Conservation (phyloP, 1,139 yeast species). For the Ogataea hybrid region DNA sequence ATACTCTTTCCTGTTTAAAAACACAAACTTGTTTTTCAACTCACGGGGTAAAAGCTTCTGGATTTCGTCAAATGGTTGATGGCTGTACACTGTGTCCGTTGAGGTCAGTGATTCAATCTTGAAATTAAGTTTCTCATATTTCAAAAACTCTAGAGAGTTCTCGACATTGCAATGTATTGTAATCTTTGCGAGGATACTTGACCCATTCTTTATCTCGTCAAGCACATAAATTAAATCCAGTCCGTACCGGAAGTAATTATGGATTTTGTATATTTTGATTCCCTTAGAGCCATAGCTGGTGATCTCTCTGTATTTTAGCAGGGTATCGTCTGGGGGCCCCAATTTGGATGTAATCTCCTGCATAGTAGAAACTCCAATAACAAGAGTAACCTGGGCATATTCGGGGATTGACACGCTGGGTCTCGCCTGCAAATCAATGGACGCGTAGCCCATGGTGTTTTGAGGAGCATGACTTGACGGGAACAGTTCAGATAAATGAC, state of each 20-base stretch:
- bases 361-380: conserved; percentile 46
- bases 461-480: too few relatives aligned
- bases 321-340: conserved; percentile 58
- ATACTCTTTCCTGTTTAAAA: conserved; percentile 50
- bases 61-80: conserved; percentile 7
- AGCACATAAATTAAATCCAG: conserved; percentile 52
- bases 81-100: conserved; percentile 2
- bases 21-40: conserved; percentile 37
- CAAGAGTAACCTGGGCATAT: neutral
- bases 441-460: too few relatives aligned
- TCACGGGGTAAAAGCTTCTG: conserved; percentile 12
- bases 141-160: conserved; percentile 47
- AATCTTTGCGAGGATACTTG: conserved; percentile 40
- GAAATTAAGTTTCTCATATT: conserved; percentile 39
- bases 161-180: conserved; percentile 51
- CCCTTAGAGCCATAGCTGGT: conserved; percentile 28
- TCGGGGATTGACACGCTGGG: neutral
- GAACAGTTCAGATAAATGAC: too few relatives aligned
- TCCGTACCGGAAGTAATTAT: conserved; percentile 54
- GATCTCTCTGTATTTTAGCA: conserved; percentile 43
- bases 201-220: conserved; percentile 27
- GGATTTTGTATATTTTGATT: conserved; percentile 38
- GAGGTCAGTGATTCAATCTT: neutral
- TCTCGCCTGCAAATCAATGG: too few relatives aligned
- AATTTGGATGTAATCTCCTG: conserved; percentile 45